phyloP scores from a whole-genome alignment of 1,284 basidiomycete species.

The Puccinia triticina region DNA sequence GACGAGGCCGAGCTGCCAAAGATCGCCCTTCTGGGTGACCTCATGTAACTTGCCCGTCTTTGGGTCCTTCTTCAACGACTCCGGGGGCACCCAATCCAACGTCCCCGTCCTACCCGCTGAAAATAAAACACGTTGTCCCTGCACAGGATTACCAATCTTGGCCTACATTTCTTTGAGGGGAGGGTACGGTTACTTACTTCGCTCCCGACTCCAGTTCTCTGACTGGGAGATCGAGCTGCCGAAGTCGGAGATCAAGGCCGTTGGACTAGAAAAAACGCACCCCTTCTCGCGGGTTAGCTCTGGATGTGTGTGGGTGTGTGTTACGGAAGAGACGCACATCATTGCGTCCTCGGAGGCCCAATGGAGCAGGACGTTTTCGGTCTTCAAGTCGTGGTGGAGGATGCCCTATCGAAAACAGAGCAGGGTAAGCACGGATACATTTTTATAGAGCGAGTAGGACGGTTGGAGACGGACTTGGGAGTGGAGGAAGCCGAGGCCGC shows the following conservation, averaged over 20 bases:
- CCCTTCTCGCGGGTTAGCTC: slow-evolving; percentile 27
- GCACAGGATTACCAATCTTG: slow-evolving; percentile 66
- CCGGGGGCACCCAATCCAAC: slow-evolving; percentile 74
- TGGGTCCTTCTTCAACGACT: slow-evolving; percentile 67
- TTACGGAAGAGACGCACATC: slow-evolving; percentile 64
- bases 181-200: slow-evolving; percentile 38
- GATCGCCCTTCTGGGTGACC: slow-evolving; percentile 74
- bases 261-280: slow-evolving; percentile 61
- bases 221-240: slow-evolving; percentile 70
- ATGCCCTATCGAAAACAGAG: slow-evolving; percentile 62
- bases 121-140: not conserved
- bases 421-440: too few relatives aligned
- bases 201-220: slow-evolving; percentile 55
- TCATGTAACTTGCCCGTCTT: slow-evolving; percentile 69
- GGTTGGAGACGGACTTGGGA: slow-evolving; percentile 52
- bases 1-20: slow-evolving; percentile 76
- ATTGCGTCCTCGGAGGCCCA: slow-evolving; percentile 80
- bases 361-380: slow-evolving; percentile 86
- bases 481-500: slow-evolving; percentile 58
- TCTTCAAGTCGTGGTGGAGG: slow-evolving; percentile 87
- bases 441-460: not conserved
- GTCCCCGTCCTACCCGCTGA: slow-evolving; percentile 86
- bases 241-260: slow-evolving; percentile 88
- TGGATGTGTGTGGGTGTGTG: too few relatives aligned
- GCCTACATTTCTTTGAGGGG: not conserved